Evolutionary conservation across 2,329 filamentous ascomycete genomes (phyloP).

Genomic region (Colletotrichum nymphaeae): DNA sequence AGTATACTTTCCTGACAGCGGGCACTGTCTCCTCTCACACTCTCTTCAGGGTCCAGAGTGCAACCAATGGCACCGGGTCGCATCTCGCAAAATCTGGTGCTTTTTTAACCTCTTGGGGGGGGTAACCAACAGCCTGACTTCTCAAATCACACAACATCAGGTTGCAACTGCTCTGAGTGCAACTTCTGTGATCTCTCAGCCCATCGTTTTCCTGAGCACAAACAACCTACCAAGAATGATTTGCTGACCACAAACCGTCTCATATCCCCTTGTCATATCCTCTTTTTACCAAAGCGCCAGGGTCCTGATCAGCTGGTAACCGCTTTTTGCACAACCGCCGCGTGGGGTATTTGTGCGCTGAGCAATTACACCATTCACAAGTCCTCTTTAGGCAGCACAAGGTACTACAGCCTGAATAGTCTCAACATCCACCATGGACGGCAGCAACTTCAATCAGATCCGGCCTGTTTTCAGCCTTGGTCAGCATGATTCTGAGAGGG

Average conservation of each 20-base stretch:
- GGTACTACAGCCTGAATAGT: neutral
- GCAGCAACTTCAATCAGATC: slow-evolving; percentile 27
- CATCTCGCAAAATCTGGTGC: slow-evolving; percentile 31
- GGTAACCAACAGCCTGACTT: slow-evolving; percentile 29
- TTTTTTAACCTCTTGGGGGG: slow-evolving; percentile 26
- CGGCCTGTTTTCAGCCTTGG: slow-evolving; percentile 73
- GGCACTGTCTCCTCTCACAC: slow-evolving; percentile 20
- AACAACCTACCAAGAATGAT: slow-evolving; percentile 10
- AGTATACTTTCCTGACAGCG: slow-evolving; percentile 9
- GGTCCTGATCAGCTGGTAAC: neutral
- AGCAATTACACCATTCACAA: slow-evolving; percentile 28
- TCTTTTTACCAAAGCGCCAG: slow-evolving; percentile 5
- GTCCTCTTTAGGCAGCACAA: slow-evolving; percentile 5
- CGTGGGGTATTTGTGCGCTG: slow-evolving; percentile 25
- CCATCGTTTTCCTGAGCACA: neutral
- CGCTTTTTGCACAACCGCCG: slow-evolving; percentile 15
- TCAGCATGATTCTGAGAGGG: slow-evolving; percentile 76
- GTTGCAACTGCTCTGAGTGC: slow-evolving; percentile 3
- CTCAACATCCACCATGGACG: slow-evolving; percentile 19
- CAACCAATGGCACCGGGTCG: slow-evolving; percentile 25
- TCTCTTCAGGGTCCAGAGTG: slow-evolving; percentile 26
- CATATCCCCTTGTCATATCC: neutral
- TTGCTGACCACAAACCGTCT: slow-evolving; percentile 16
- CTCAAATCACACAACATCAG: slow-evolving; percentile 24
- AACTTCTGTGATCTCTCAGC: neutral